Percentiles rank a stretch among this genome's conserved stretches.
phyloP scores from a whole-genome alignment of 108 stramenopile genomes.

The Cyclotella sp. region DNA sequence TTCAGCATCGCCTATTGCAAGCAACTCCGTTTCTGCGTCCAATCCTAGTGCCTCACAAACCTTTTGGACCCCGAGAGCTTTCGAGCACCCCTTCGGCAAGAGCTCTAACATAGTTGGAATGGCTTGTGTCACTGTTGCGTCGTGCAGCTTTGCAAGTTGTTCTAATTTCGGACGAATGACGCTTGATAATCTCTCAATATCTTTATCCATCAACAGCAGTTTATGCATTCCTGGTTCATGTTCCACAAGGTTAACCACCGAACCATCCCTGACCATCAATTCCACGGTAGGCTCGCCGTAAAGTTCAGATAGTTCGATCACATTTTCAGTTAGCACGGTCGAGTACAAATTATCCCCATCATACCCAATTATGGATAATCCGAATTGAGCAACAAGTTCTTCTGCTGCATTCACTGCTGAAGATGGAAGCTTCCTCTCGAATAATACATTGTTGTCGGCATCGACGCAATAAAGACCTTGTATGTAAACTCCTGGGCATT shows the following conservation, averaged over 20 bases:
- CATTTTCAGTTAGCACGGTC: slow-evolving; percentile 57
- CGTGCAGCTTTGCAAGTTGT: slow-evolving; percentile 57
- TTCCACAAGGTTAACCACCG: slow-evolving; percentile 32
- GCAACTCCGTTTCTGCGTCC: slow-evolving; percentile 62
- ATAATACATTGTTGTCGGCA: slow-evolving; percentile 78
- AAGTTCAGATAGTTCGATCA: slow-evolving; percentile 66
- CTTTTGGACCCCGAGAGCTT: slow-evolving; percentile 85
- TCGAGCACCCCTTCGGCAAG: slow-evolving; percentile 87
- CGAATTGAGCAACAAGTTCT: slow-evolving; percentile 60
- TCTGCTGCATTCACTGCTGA: slow-evolving; percentile 70
- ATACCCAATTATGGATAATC: slow-evolving; percentile 79
- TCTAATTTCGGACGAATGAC: slow-evolving; percentile 75
- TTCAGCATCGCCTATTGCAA: slow-evolving; percentile 94
- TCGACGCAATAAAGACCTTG: slow-evolving; percentile 92
- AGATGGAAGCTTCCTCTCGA: slow-evolving; percentile 74
- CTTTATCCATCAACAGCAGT: slow-evolving; percentile 78
- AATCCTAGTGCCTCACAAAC: slow-evolving; percentile 80
- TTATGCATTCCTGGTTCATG: slow-evolving; percentile 80
- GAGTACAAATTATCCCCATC: slow-evolving; percentile 86
- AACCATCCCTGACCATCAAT: slow-evolving; percentile 26
- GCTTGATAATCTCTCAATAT: slow-evolving; percentile 57
- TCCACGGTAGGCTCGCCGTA: slow-evolving; percentile 85
- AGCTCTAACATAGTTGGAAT: slow-evolving; percentile 93
- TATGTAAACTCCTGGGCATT: slow-evolving; percentile 55
- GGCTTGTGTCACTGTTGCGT: slow-evolving; percentile 81